Base-by-base conservation (phyloP, 2,329 filamentous ascomycete genomes). In the Alternaria sp. region DNA sequence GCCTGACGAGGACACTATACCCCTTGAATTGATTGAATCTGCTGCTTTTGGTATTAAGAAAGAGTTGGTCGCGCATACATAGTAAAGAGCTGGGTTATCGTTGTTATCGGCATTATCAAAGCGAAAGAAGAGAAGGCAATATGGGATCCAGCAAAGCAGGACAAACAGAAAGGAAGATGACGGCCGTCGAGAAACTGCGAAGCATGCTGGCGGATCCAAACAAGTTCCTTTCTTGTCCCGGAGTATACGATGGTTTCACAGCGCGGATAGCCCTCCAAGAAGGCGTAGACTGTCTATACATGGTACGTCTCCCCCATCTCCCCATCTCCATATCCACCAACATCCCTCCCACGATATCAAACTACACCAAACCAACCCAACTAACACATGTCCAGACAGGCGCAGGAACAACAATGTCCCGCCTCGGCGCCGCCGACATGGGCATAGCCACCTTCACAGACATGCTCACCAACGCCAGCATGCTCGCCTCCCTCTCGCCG, bases 221-320 rank as follows among this genome's bases (percentile, higher is more conserved):
- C 1, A 77, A 79, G 69, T 50, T 80, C 40, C 72, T 91, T 43
- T 83, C 90, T 3, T 88, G 86, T 55, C 89, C 89, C 0, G 89
- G 89, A 30, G 89, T 91, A 3, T 90, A 90, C 72, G 89, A 92
- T 81, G 89, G 89, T 12, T 84, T 90, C 58, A 88, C 87, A 3
- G 88, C 89, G 0, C 83, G 89, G 1, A 85, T 91, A 60, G 88
- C 89, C 1, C 81, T 90, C 21, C 80, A 83, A 45, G 82, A 87
- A n/a, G 89, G 88, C 6, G 90, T 90, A 62, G 85, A 90, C 50
- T 85, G 83, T 59, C 75, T 91, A 43, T 91, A 91, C 80, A 91
- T 91, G 89, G 88, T 89, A 79, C 47, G 81, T 52, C 36, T 26
- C 43, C 17, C 62, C 8, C 9, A 12, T 15, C 26, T 21, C 25